Evolutionary conservation across 306 rosid species (phyloP), one percentile per base, ranked within the genome.

Genomic region (Prosopis cineraria): DNA sequence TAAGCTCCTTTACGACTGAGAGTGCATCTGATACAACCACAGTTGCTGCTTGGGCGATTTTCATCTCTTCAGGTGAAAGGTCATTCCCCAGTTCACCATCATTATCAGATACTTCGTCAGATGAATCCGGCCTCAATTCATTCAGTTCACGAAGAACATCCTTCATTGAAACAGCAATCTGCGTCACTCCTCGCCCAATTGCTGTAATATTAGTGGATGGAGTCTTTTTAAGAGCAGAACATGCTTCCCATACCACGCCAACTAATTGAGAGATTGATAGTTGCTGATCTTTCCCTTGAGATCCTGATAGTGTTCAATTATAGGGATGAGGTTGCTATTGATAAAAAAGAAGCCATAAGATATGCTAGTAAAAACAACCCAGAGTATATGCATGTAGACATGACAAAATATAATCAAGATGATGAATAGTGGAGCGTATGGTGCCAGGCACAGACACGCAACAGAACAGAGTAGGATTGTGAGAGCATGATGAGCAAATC

Each of bases 61-160:
- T 88, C 94, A 93, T 96, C 88, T 96, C 98, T 83, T 86, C 94
- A 16, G 94, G 93, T 2, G 93, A 89, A 73, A 96, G 79, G 83
- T 93, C 99, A 40, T 85, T 93, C 43, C 99, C 99, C n/a, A 91
- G 56, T 48, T 93, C 97, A 55, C 70, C 89, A 20, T 87, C 96
- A 69, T 83, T 85, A 16, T 81, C 72, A 0, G 50, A 74, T 19
- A 47, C 45, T 74, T 65, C 78, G 34, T 88, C 85, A 10, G 85
- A 77, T 37, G 93, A 80, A 30, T 5, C 85, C 6, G 92, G 91
- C 85, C 89, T 96, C 71, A 96, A 87, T 86, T 96, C 99, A 77
- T 87, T 96, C 96, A 96, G 84, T 83, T 96, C 99, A 1, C 97
- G 97, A 63, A 96, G 91, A 82, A 96, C 98, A 7, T 93, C 99